These are phyloP conservation scores for Micractinium sp. DNA, from an alignment of 139 green algal genomes.

Conservation along the genomic window DNA sequence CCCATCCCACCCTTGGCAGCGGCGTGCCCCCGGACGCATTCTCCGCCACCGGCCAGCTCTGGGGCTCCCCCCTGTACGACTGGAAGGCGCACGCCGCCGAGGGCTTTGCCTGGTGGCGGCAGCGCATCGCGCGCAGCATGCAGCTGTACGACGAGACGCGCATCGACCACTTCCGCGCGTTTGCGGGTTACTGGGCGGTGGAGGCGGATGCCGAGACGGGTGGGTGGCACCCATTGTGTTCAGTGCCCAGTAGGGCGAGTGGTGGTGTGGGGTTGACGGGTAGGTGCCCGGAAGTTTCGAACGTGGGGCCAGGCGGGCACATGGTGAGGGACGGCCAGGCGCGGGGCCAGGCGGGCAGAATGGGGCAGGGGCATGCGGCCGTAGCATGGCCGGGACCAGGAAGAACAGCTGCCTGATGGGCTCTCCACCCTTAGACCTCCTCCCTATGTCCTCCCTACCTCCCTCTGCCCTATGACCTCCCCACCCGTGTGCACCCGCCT, in stretches of 20 bases:
- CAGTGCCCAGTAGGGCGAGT: too few species aligned
- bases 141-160: constrained; percentile 96
- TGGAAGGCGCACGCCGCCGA: constrained; percentile 58
- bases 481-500: too few species aligned
- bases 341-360: too few species aligned
- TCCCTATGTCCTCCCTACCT: neutral
- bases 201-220: constrained; percentile 81
- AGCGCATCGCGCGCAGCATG: constrained; percentile 77
- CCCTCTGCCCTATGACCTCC: neutral
- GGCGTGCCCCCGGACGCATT: constrained; percentile 92
- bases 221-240: too few species aligned
- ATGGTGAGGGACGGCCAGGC: too few species aligned
- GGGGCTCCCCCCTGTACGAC: constrained; percentile 96
- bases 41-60: constrained; percentile 94
- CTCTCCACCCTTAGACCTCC: too few species aligned
- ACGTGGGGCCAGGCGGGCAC: too few species aligned
- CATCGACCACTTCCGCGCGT: constrained; percentile 97
- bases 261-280: too few species aligned
- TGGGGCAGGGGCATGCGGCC: too few species aligned
- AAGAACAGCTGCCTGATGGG: too few species aligned
- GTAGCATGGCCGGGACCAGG: too few species aligned
- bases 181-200: constrained; percentile 95
- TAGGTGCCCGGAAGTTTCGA: too few species aligned
- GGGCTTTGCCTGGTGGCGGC: constrained; percentile 84
- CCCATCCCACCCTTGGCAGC: neutral